Evolutionary conservation across 2,329 filamentous ascomycete genomes (phyloP).

Genomic region (Sporothrix schenckii): DNA sequence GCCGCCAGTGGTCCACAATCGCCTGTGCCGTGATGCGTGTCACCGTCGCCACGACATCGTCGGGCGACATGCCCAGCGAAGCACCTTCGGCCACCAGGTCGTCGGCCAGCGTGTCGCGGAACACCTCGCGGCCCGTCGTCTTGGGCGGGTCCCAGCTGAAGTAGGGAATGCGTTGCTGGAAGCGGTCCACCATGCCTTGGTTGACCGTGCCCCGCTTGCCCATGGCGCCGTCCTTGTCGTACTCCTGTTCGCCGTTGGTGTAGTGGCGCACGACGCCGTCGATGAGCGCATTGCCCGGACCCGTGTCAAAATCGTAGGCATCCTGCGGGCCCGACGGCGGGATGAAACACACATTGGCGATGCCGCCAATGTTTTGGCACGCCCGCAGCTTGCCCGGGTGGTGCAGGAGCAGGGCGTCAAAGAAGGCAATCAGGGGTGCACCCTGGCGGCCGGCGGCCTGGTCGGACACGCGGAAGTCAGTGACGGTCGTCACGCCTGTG

Average conservation of each 20-base stretch:
- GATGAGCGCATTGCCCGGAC: constrained; percentile 60
- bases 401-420: constrained; percentile 59
- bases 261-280: constrained; percentile 60
- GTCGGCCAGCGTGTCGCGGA: constrained; percentile 59
- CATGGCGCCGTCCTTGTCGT: constrained; percentile 57
- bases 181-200: constrained; percentile 56
- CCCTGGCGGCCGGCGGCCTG: constrained; percentile 60
- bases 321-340: constrained; percentile 49
- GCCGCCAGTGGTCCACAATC: constrained; percentile 54
- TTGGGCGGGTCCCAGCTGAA: constrained; percentile 56
- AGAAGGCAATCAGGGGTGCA: constrained; percentile 60
- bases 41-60: constrained; percentile 61
- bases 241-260: constrained; percentile 53
- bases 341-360: constrained; percentile 64
- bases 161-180: constrained; percentile 53
- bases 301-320: constrained; percentile 58
- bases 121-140: constrained; percentile 65
- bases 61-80: constrained; percentile 49
- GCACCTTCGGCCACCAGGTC: constrained; percentile 54
- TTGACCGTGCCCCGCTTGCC: constrained; percentile 54
- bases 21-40: constrained; percentile 63
- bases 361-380: constrained; percentile 64
- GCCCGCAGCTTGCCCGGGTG: constrained; percentile 60
- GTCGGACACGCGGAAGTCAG: constrained; percentile 61
- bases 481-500: constrained; percentile 62